Conservation (phyloP, 1,284 basidiomycete species). For the Neolentinus lepideus region DNA sequence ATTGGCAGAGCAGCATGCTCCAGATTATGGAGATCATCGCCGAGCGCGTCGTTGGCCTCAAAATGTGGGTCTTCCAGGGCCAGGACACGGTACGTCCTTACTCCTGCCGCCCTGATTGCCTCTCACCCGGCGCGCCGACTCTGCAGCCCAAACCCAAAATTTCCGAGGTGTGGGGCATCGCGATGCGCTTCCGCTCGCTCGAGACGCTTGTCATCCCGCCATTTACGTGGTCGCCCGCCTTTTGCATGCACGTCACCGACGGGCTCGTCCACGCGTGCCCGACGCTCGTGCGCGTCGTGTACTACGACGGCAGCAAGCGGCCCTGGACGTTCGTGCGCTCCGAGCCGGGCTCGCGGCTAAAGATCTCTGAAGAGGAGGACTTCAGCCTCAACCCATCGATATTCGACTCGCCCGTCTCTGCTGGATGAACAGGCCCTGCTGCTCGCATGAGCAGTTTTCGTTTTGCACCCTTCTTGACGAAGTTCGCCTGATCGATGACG, state of each 20-base stretch:
- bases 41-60: neutral
- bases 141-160: neutral
- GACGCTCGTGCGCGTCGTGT: neutral
- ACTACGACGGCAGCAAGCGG: neutral
- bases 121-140: neutral
- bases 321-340: neutral
- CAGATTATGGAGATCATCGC: neutral
- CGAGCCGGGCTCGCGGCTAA: neutral
- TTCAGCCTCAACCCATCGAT: neutral
- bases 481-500: no score
- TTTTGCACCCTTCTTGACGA: no score
- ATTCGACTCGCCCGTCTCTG: neutral
- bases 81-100: neutral
- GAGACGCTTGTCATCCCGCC: neutral
- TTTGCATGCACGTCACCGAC: neutral
- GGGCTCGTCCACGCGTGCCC: neutral
- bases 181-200: neutral
- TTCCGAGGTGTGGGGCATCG: neutral
- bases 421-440: no score
- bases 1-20: neutral
- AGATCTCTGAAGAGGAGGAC: neutral
- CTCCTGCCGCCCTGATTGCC: neutral
- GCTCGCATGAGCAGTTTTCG: no score
- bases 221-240: neutral
- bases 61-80: neutral